phyloP scores from a whole-genome alignment of 148 eudicot genomes.

The Suaeda aralocaspica region DNA sequence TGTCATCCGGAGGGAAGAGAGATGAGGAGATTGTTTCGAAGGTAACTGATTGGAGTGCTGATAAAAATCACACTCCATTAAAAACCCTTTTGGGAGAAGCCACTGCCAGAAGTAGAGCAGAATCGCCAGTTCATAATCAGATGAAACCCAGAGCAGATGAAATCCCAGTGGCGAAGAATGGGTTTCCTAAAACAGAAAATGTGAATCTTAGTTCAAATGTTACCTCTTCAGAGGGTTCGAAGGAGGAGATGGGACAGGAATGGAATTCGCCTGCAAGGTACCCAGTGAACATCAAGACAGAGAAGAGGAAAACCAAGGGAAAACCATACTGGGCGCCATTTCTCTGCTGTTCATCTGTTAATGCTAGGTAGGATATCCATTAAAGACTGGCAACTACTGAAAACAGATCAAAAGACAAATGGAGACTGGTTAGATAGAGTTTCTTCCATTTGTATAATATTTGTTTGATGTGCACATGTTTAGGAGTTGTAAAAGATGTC shows the following conservation, averaged over 20 bases:
- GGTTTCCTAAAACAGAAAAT: slow-evolving; percentile 26
- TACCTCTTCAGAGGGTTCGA: slow-evolving; percentile 8
- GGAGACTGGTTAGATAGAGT: neutral
- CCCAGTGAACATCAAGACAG: slow-evolving; percentile 55
- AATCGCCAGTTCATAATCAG: slow-evolving; percentile 36
- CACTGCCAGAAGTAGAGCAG: slow-evolving; percentile 27
- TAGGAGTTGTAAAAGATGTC: slow-evolving; percentile 16
- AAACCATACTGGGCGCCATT: slow-evolving; percentile 60
- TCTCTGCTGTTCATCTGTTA: slow-evolving; percentile 70
- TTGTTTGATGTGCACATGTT: slow-evolving; percentile 8
- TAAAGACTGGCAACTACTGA: neutral
- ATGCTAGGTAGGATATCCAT: slow-evolving; percentile 31
- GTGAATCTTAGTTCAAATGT: slow-evolving; percentile 17
- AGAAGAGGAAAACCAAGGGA: slow-evolving; percentile 47
- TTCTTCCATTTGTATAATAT: slow-evolving; percentile 8
- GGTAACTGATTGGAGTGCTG: slow-evolving; percentile 51
- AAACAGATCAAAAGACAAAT: neutral
- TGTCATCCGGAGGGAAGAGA: slow-evolving; percentile 46
- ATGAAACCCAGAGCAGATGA: slow-evolving; percentile 31
- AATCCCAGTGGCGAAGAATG: slow-evolving; percentile 21
- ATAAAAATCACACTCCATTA: slow-evolving; percentile 49
- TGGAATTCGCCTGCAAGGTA: slow-evolving; percentile 73
- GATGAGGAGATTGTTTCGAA: slow-evolving; percentile 61
- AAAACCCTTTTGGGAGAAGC: slow-evolving; percentile 66
- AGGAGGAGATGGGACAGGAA: slow-evolving; percentile 41